Conservation (phyloP, 176 grass and related monocot genomes). For the Lolium multiflorum region DNA sequence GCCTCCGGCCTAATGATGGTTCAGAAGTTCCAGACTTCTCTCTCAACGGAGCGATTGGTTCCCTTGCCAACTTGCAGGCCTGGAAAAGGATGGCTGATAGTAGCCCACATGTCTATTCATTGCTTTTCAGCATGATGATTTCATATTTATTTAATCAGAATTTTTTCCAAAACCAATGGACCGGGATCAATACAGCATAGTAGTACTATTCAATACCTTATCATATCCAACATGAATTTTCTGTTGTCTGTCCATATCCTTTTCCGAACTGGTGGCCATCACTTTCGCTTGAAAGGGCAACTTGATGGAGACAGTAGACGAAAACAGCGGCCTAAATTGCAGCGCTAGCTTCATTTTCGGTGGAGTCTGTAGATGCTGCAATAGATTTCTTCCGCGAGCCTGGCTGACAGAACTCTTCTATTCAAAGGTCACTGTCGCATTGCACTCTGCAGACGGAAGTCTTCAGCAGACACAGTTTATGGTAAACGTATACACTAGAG, state of each 20-base stretch:
- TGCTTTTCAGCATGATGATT: slow-evolving; percentile 37
- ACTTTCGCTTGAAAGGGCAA: slow-evolving; percentile 40
- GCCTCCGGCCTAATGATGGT: slow-evolving; percentile 22
- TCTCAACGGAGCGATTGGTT: slow-evolving; percentile 24
- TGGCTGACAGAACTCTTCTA: neutral
- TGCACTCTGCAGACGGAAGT: neutral
- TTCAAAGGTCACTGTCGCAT: neutral
- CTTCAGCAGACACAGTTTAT: neutral
- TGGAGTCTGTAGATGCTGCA: neutral
- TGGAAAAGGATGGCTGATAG: slow-evolving; percentile 45
- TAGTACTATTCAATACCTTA: neutral
- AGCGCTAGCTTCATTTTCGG: neutral
- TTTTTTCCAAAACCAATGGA: neutral
- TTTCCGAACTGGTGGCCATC: neutral
- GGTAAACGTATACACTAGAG: neutral
- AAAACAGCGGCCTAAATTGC: slow-evolving; percentile 27
- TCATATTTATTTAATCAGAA: neutral
- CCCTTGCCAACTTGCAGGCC: slow-evolving; percentile 37
- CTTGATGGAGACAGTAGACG: slow-evolving; percentile 20
- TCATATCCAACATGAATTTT: slow-evolving; percentile 22
- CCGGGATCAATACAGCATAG: neutral
- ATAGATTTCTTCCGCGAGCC: neutral
- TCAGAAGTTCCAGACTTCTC: slow-evolving; percentile 8
- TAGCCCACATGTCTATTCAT: slow-evolving; percentile 35
- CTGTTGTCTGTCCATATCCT: neutral